These are phyloP conservation scores for Gremmenia infestans DNA, from an alignment of 2,329 filamentous ascomycete genomes.

Conservation along the genomic window DNA sequence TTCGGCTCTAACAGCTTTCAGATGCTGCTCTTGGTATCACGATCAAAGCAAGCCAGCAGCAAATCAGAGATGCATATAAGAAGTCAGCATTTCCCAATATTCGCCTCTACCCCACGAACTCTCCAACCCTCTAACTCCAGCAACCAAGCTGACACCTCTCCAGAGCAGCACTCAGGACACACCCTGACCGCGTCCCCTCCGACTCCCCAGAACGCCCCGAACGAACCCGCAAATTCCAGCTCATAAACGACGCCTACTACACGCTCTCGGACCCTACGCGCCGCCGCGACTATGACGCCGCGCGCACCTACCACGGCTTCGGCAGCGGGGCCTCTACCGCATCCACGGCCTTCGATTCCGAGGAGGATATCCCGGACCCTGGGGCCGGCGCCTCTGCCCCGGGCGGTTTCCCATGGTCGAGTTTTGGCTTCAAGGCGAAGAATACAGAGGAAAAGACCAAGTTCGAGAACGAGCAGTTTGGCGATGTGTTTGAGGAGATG, in stretches of 20 bases:
- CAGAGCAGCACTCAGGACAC: slow-evolving; percentile 83
- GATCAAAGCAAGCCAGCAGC: slow-evolving; percentile 69
- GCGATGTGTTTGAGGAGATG: slow-evolving; percentile 87
- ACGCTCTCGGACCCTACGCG: slow-evolving; percentile 76
- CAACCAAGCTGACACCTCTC: slow-evolving; percentile 15
- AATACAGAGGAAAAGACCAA: slow-evolving; percentile 48
- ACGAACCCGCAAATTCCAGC: slow-evolving; percentile 84
- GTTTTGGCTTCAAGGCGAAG: slow-evolving; percentile 51
- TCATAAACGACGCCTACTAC: slow-evolving; percentile 91
- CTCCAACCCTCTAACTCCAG: not conserved
- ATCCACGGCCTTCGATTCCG: slow-evolving; percentile 41
- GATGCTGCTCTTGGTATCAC: slow-evolving; percentile 71
- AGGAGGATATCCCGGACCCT: slow-evolving; percentile 35
- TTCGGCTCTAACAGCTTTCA: slow-evolving; percentile 32
- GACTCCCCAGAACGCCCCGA: slow-evolving; percentile 76
- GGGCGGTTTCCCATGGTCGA: slow-evolving; percentile 68
- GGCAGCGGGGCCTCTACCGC: slow-evolving; percentile 38
- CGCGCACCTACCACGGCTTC: slow-evolving; percentile 54
- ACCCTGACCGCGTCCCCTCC: slow-evolving; percentile 82
- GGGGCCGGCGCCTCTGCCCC: slow-evolving; percentile 37
- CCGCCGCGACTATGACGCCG: slow-evolving; percentile 78
- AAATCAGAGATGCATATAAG: slow-evolving; percentile 94
- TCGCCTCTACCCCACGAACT: not conserved
- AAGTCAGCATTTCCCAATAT: slow-evolving; percentile 44
- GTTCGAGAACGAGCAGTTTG: slow-evolving; percentile 76